phyloP scores from a whole-genome alignment of 495 filamentous ascomycete species.

The Lindgomyces ingoldianus region DNA sequence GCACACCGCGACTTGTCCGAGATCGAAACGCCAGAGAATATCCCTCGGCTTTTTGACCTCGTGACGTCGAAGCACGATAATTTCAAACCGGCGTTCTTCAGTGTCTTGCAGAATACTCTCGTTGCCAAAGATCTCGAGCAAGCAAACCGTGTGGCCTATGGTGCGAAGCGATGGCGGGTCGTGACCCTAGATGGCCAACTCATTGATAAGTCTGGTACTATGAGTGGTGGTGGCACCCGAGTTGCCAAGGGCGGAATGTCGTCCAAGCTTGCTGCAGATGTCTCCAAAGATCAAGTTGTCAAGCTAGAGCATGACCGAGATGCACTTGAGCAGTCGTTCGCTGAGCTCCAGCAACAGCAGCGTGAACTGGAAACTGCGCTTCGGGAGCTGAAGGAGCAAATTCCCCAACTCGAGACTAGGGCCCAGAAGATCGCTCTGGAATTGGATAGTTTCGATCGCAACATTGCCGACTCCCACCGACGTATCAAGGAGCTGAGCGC shows the following conservation, averaged over 20 bases:
- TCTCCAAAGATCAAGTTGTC: slow-evolving; percentile 79
- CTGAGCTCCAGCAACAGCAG: slow-evolving; percentile 76
- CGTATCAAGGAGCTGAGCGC: slow-evolving; percentile 78
- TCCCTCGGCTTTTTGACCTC: slow-evolving; percentile 88
- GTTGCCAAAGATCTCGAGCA: slow-evolving; percentile 91
- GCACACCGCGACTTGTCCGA: slow-evolving; percentile 69
- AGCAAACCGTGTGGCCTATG: slow-evolving; percentile 95
- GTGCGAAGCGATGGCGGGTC: slow-evolving; percentile 87
- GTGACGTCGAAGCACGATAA: slow-evolving; percentile 84
- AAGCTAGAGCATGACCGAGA: slow-evolving; percentile 88
- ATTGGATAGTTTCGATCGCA: slow-evolving; percentile 80
- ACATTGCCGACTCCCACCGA: slow-evolving; percentile 79
- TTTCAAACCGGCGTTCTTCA: slow-evolving; percentile 92
- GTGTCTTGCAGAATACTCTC: slow-evolving; percentile 86
- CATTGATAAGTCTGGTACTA: slow-evolving; percentile 95
- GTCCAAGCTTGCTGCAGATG: slow-evolving; percentile 83
- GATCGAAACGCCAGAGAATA: slow-evolving; percentile 87
- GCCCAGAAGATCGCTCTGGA: slow-evolving; percentile 92
- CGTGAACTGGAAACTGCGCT: slow-evolving; percentile 72
- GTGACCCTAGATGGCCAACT: slow-evolving; percentile 93
- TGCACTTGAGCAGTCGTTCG: slow-evolving; percentile 74
- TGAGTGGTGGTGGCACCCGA: slow-evolving; percentile 92
- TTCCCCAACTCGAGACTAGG: slow-evolving; percentile 82
- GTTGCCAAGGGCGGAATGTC: slow-evolving; percentile 93
- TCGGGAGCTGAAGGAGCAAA: slow-evolving; percentile 72